Conservation (phyloP, 345 rosid genomes). For the Fremontodendron californicum region DNA sequence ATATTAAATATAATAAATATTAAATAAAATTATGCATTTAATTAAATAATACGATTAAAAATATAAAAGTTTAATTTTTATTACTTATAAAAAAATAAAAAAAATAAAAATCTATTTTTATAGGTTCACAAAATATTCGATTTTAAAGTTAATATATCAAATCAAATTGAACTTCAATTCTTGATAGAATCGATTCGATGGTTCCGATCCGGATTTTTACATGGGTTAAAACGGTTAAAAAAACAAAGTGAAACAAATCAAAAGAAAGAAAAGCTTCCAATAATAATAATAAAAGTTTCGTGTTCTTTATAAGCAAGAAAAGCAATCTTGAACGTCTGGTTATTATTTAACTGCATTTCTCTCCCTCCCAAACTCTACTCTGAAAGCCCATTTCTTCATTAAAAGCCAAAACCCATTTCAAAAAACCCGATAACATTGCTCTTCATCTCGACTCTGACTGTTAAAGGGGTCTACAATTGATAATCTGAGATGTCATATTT, state of each 20-base stretch:
- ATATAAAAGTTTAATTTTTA: too few species aligned
- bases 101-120: too few species aligned
- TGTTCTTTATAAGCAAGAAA: not conserved
- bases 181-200: too few species aligned
- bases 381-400: not conserved
- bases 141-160: too few species aligned
- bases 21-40: too few species aligned
- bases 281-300: not conserved
- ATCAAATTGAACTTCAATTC: too few species aligned
- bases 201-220: too few species aligned
- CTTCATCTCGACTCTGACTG: not conserved
- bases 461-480: not conserved
- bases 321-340: slow-evolving; percentile 10
- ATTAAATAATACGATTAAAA: too few species aligned
- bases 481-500: slow-evolving; percentile 8
- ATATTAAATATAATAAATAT: too few species aligned
- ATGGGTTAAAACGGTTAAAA: not conserved
- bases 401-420: not conserved
- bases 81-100: too few species aligned
- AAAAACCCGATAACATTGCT: not conserved
- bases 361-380: not conserved
- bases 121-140: too few species aligned
- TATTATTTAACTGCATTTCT: not conserved
- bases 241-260: too few species aligned
- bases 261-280: not conserved